Percentiles rank a stretch among this genome's conserved stretches.
Conservation (phyloP, 1,139 yeast genomes). For the Sugiyamaella paludigena region DNA sequence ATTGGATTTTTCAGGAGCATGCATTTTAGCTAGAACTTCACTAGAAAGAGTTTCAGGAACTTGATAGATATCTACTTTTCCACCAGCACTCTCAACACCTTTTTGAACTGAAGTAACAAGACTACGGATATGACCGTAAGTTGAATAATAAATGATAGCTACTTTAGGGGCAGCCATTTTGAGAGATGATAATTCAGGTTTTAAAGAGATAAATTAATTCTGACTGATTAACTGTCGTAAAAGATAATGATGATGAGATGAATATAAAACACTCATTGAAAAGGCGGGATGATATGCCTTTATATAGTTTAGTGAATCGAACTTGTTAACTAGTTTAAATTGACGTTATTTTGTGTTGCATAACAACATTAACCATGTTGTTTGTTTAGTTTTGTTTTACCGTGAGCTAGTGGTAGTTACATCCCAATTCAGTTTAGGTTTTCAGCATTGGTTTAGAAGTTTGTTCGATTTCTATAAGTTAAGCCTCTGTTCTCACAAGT, state of each 20-base stretch:
- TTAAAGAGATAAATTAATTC: not conserved
- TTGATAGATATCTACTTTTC: constrained; percentile 62
- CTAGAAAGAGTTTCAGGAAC: constrained; percentile 73
- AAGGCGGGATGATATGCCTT: not conserved
- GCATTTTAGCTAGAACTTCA: constrained; percentile 58
- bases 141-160: constrained; percentile 74
- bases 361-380: not conserved
- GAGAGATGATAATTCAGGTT: not conserved
- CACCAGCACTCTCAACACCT: constrained; percentile 76
- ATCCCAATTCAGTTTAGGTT: too few species aligned
- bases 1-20: constrained; percentile 66
- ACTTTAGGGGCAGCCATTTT: constrained; percentile 44
- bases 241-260: not conserved
- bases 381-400: too few species aligned
- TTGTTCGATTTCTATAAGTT: too few species aligned
- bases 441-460: too few species aligned
- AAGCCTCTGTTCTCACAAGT: too few species aligned
- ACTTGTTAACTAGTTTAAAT: not conserved
- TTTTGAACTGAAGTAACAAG: constrained; percentile 66
- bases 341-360: too few species aligned
- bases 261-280: not conserved
- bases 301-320: not conserved
- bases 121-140: constrained; percentile 73
- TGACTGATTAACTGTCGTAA: too few species aligned
- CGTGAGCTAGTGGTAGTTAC: too few species aligned